Evolutionary conservation across 176 grass and related monocot genomes (phyloP).

Genomic region (Dendrocalamus sinicus): DNA sequence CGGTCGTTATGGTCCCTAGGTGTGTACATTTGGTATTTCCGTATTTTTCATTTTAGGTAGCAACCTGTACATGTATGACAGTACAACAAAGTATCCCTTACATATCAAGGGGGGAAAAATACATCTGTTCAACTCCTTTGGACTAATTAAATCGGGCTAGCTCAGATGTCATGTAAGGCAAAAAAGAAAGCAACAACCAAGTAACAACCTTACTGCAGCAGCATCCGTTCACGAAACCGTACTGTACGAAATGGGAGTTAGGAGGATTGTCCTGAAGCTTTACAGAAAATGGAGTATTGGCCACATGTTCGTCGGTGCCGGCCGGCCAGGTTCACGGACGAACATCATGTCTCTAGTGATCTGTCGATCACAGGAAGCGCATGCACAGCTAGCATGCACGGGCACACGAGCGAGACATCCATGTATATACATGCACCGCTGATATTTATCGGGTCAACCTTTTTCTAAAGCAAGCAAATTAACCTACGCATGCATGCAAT

Average conservation of each 20-base stretch:
- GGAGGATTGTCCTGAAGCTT: too few relatives aligned
- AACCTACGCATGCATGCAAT: not conserved
- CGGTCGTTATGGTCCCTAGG: too few relatives aligned
- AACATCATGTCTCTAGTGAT: not conserved
- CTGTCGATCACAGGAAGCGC: slow-evolving; percentile 1
- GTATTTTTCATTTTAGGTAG: too few relatives aligned
- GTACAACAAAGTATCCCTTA: too few relatives aligned
- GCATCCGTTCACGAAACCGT: not conserved
- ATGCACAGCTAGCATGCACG: slow-evolving; percentile 19
- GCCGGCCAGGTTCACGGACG: slow-evolving; percentile 6
- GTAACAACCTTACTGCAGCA: not conserved
- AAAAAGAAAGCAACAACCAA: too few relatives aligned
- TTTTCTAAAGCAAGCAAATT: not conserved
- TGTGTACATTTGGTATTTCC: too few relatives aligned
- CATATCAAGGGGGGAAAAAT: too few relatives aligned
- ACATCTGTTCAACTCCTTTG: too few relatives aligned
- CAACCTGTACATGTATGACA: too few relatives aligned
- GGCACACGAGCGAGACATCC: not conserved
- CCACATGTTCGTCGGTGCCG: slow-evolving; percentile 38
- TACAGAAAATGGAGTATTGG: not conserved
- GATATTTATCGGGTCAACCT: not conserved
- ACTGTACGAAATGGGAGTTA: not conserved
- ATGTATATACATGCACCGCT: not conserved
- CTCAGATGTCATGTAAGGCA: too few relatives aligned
- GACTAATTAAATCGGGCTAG: too few relatives aligned